Evolutionary conservation across 2,329 filamentous ascomycete genomes (phyloP), one percentile per base, ranked within the genome.

Genomic region (Alternaria longipes): DNA sequence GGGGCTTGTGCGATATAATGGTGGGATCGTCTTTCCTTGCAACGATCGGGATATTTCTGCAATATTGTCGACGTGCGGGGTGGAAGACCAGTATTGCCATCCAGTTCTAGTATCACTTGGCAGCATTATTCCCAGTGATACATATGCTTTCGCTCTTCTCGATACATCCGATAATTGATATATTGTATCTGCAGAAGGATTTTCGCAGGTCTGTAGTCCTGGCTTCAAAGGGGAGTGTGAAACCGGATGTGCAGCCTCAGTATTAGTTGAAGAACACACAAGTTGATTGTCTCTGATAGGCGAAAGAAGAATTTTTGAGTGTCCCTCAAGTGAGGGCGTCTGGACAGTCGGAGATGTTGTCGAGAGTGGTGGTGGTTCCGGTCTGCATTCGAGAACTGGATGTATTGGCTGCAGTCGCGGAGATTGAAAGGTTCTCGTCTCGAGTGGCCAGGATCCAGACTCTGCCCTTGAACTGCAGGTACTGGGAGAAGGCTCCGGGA

Each of bases 401-500:
- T 69, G 59, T 24, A 74, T 73, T 1, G 71, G 59, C n/a, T 64
- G 20, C 9, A 75, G 54, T 46, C 52, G 60, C 38, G 63, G 54
- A 41, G 61, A 51, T n/a, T 64, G 65, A 4, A 64, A 47, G 38
- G 57, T 18, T 4, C 38, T 54, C 1, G 62, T 26, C 12, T 41
- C 54, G 20, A 56, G 30, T 24, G 63, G 57, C 57, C 62, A 65
- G 4, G 64, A 44, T 30, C n/a, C 46, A 40, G 66, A 9, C 22
- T 71, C 62, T 50, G 62, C 52, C 7, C 56, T 38, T 53, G 59
- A 63, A 20, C 71, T 67, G 20, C 52, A 28, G 8, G 56, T 2
- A 41, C 69, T 66, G 24, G 73, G 68, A 40, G 69, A 74, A 36
- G 74, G 67, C n/a, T 76, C 75, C 41, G 74, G 74, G 18, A 78